Base-by-base conservation (phyloP, 2,329 filamentous ascomycete species). In the Trichoderma breve region DNA sequence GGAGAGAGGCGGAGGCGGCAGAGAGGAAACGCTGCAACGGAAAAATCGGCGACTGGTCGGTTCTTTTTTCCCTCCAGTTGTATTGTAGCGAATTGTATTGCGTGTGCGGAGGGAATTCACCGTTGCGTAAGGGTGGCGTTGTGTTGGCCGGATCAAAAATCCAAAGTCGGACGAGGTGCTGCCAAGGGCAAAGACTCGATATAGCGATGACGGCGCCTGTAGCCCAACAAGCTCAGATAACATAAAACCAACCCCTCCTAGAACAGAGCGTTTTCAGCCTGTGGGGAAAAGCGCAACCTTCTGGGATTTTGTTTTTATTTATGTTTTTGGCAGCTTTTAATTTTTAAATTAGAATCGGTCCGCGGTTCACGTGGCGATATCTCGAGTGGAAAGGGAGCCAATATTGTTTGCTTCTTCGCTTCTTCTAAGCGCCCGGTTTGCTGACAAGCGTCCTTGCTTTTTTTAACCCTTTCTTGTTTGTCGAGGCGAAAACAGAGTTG, bases 91-190 rank as follows among this genome's bases (percentile, higher is more conserved):
- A 36, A 34, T 47, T 69, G 30, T 43, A 39, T 12, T 24, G 66
- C 6, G 53, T 18, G 55, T 60, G 55, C 28, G 28, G 55, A 69
- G 66, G 32, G 66, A 36, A 69, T 69, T 60, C 66, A 47, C 55
- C 66, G 60, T 47, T 63, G 60, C 60, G 60, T 24, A 53, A 26
- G 43, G 43, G 62, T 65, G 62, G 66, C 64, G 47, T 55, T 36
- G 66, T 30, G 47, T 55, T 36, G 30, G 47, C 39, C 21, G 36
- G 36, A 18, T 39, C 36, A 39, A 39, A 39, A 39, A 39, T 39
- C 36, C 36, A 39, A 47, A 47, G 43, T 60, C 28, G 55, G 6
- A 60, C 18, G 55, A 30, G 28, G 15, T 30, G 55, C 55, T 24
- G 43, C 28, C 9, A 12, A 28, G 36, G 36, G 9, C 28, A 15